Evolutionary conservation across 2,329 filamentous ascomycete species (phyloP).

Genomic region (Aspergillus sp.): DNA sequence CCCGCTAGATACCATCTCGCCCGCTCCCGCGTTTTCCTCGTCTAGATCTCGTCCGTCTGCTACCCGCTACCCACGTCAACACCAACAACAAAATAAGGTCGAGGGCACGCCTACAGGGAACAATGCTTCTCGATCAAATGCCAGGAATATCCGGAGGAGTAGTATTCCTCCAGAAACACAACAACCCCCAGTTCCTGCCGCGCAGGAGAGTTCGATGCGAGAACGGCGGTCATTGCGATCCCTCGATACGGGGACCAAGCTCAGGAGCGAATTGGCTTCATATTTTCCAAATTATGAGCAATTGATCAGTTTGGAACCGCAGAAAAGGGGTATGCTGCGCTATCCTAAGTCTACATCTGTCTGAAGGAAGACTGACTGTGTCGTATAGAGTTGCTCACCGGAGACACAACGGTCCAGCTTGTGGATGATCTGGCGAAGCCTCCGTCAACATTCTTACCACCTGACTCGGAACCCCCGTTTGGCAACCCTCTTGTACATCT

Average conservation of each 20-base stretch:
- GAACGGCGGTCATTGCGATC: slow-evolving; percentile 75
- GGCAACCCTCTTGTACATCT: slow-evolving; percentile 31
- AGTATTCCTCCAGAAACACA: background rate
- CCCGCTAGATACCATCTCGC: slow-evolving; percentile 19
- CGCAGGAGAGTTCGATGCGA: background rate
- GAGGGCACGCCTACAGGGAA: background rate
- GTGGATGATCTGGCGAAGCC: slow-evolving; percentile 48
- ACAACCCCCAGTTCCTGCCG: background rate
- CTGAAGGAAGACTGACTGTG: background rate
- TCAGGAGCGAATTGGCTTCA: slow-evolving; percentile 82
- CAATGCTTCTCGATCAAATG: no score
- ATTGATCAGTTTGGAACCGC: slow-evolving; percentile 75
- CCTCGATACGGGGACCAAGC: slow-evolving; percentile 68
- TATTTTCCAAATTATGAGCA: slow-evolving; percentile 96
- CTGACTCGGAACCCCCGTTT: slow-evolving; percentile 19
- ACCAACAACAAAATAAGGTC: background rate
- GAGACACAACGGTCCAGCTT: slow-evolving; percentile 65
- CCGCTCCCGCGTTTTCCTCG: slow-evolving; percentile 8
- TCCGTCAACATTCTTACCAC: slow-evolving; percentile 14
- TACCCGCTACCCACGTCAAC: background rate
- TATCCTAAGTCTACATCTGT: background rate
- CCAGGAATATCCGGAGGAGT: no score
- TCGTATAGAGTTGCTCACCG: slow-evolving; percentile 58
- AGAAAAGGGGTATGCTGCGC: slow-evolving; percentile 58
- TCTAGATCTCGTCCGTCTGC: slow-evolving; percentile 1